These are phyloP conservation scores for Flaveria brownii DNA, from an alignment of 129 eudicot species.

Conservation along the genomic window DNA sequence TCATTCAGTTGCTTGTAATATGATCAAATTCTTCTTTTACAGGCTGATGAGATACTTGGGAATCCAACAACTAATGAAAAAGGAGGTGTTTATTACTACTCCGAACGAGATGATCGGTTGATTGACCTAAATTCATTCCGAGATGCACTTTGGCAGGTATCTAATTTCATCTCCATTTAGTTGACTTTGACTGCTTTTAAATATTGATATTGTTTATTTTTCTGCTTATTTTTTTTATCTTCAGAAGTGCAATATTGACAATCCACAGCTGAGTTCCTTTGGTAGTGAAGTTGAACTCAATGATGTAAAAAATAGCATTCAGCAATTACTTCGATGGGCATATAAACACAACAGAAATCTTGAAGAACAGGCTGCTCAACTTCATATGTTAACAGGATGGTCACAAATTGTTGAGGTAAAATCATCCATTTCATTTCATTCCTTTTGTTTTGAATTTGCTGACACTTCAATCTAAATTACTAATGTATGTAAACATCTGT, in stretches of 20 bases:
- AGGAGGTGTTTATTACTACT: slow-evolving; percentile 80
- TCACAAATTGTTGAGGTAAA: slow-evolving; percentile 90
- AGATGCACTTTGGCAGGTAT: slow-evolving; percentile 92
- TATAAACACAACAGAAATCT: slow-evolving; percentile 98
- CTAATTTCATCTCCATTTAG: neutral
- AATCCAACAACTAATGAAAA: slow-evolving; percentile 60
- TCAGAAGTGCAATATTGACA: slow-evolving; percentile 61
- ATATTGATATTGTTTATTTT: neutral
- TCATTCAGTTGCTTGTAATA: neutral
- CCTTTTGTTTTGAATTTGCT: neutral
- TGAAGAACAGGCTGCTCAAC: slow-evolving; percentile 99
- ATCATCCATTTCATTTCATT: slow-evolving; percentile 9
- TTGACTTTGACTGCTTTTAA: neutral
- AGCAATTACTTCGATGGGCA: slow-evolving; percentile 85
- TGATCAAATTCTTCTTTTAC: slow-evolving; percentile 14
- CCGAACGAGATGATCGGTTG: slow-evolving; percentile 94
- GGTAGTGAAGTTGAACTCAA: slow-evolving; percentile 74
- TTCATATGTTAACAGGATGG: slow-evolving; percentile 97
- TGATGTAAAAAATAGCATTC: slow-evolving; percentile 67
- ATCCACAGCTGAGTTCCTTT: slow-evolving; percentile 63
- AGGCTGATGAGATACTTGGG: slow-evolving; percentile 94
- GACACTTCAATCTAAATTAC: slow-evolving; percentile 2
- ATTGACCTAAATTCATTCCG: slow-evolving; percentile 79
- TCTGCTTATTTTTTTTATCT: neutral
- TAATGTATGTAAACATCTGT: neutral